Conservation (phyloP, 805 yeast species). For the Komagataella phaffii region DNA sequence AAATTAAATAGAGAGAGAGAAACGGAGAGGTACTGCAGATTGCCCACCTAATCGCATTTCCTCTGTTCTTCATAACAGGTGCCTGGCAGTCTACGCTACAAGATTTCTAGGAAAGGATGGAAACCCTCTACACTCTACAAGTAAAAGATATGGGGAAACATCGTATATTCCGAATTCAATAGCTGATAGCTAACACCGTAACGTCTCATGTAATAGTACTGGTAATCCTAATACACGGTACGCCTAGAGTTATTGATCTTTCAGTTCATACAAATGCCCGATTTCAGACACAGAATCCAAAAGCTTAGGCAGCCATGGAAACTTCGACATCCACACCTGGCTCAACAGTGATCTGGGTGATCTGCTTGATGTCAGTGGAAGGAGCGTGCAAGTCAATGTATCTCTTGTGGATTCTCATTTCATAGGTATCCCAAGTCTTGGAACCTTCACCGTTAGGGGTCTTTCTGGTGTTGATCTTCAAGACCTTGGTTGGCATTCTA, state of each 20-base stretch:
- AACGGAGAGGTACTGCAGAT: too few relatives aligned
- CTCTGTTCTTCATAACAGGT: too few relatives aligned
- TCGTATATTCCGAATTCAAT: conserved; percentile 7
- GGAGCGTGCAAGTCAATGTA: conserved; percentile 97
- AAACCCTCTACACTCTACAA: background rate
- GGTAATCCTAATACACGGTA: conserved; percentile 32
- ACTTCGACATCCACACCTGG: conserved; percentile 99
- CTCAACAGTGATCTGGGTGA: conserved; percentile 95
- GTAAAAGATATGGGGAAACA: conserved; percentile 9
- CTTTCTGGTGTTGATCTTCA: conserved; percentile 98
- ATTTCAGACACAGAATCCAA: background rate
- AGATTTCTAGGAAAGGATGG: background rate
- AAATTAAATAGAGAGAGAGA: too few relatives aligned
- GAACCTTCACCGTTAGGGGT: conserved; percentile 99
- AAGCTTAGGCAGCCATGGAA: conserved; percentile 68
- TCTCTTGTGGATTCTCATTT: conserved; percentile 99
- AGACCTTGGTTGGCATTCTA: conserved; percentile 98
- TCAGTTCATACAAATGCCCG: background rate
- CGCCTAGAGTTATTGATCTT: conserved; percentile 42
- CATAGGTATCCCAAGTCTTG: conserved; percentile 99
- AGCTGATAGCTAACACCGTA: conserved; percentile 52
- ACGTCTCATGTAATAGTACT: conserved; percentile 26
- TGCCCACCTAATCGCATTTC: too few relatives aligned
- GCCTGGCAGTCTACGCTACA: background rate
- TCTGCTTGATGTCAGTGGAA: conserved; percentile 82